Evolutionary conservation across 768 basidiomycete genomes (phyloP).

Genomic region (Agaricus subrufescens): DNA sequence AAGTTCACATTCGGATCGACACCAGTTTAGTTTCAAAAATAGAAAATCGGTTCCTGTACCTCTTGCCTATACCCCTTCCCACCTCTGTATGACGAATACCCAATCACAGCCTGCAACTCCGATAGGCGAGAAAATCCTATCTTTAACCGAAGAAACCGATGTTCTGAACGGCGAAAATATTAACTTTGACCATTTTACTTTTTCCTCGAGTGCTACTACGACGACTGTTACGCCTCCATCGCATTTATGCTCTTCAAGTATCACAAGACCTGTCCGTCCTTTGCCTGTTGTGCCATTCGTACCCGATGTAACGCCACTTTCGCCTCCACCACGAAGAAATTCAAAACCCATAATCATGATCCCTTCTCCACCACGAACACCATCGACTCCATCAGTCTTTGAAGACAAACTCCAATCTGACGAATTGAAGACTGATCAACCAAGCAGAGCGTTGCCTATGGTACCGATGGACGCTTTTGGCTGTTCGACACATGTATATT

Average conservation of each 20-base stretch:
- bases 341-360: slow-evolving; percentile 43
- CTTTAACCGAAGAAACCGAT: slow-evolving; percentile 48
- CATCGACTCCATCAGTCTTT: slow-evolving; percentile 1
- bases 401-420: slow-evolving; percentile 7
- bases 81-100: not conserved
- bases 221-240: slow-evolving; percentile 9
- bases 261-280: slow-evolving; percentile 9
- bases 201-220: slow-evolving; percentile 32
- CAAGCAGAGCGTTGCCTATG: not conserved
- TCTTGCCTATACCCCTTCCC: slow-evolving; percentile 11
- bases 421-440: not conserved
- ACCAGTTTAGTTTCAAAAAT: slow-evolving; percentile 7
- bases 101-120: slow-evolving; percentile 39
- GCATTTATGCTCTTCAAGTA: slow-evolving; percentile 15
- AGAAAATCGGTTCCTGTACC: slow-evolving; percentile 6
- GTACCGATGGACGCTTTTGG: slow-evolving; percentile 3
- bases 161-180: slow-evolving; percentile 39
- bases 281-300: slow-evolving; percentile 11
- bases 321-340: slow-evolving; percentile 60
- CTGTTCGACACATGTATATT: not conserved
- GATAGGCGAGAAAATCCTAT: slow-evolving; percentile 62
- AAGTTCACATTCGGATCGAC: not conserved
- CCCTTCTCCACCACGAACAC: not conserved
- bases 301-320: slow-evolving; percentile 36
- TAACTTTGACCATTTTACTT: slow-evolving; percentile 37